Base-by-base conservation (phyloP, 371 early-diverging fungal species). In the Rhizopus microsporus region DNA sequence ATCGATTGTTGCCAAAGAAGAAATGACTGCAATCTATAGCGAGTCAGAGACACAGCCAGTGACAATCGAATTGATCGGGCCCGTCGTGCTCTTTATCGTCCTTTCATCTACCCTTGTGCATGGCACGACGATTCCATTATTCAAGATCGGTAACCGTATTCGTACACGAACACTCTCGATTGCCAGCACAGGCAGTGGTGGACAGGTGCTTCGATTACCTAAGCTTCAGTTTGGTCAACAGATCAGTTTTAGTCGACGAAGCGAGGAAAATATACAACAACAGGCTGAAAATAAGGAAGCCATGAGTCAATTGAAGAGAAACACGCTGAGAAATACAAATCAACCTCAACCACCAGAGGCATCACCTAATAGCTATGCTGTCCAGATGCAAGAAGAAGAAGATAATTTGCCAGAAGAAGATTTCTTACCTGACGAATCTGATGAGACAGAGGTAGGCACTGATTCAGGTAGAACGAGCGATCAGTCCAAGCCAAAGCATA, bases 81-180 rank as follows among this genome's bases (percentile, higher is more conserved):
- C 92, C 0, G 78, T 92, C 0, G 87, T 92, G 2, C 69, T 80
- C 12, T 91, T 91, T 49, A 62, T 93, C 35, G 92, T 93, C 3
- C 71, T 94, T 1, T 73, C 85, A 5, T 92, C 93, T 31, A 83
- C 91, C 0, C 56, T 93, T 9, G 84, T 91, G 5, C 93, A 94
- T 51, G 95, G 95, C 9, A 78, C 87, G 13, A 89, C 93, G 0
- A 86, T 93, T 5, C 91, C 92, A 9, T 51, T 94, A 16, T 84
- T 89, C 34, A 82, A 88, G 32, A 75, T 88, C 32, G 80, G 80
- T 39, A 80, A 75, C n/a, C 73, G 80, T 44, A 77, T 80, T 44
- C 69, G 75, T 29, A 75, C 80, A 3, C 69, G 80, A 34, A 80
- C 80, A 0, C 46, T 80, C 13, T 80, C 80, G 0, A 75, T 80